Evolutionary conservation across 306 rosid genomes (phyloP).

Genomic region (Chamaecrista fasciculata): DNA sequence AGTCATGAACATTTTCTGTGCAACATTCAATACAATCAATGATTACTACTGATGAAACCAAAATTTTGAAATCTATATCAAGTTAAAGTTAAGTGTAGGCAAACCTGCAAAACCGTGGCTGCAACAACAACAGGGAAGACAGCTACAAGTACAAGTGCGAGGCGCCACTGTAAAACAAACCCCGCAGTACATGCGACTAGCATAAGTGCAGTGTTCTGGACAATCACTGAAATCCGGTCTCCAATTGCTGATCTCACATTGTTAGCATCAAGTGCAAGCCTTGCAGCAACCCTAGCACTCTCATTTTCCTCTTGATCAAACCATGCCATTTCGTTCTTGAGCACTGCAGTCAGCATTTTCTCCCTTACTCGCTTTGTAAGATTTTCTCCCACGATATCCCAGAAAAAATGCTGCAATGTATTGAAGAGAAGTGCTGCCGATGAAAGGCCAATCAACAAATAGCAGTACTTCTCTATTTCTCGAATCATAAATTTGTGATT

Average conservation of each 20-base stretch:
- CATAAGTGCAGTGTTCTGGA: conserved; percentile 98
- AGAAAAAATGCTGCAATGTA: conserved; percentile 88
- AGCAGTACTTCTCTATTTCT: conserved; percentile 83
- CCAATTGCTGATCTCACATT: conserved; percentile 99
- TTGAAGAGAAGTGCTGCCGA: conserved; percentile 96
- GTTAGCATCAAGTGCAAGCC: conserved; percentile 96
- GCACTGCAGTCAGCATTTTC: conserved; percentile 84
- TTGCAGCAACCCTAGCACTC: conserved; percentile 86
- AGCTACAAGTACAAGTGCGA: conserved; percentile 90
- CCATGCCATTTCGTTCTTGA: conserved; percentile 98
- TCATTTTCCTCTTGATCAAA: conserved; percentile 99
- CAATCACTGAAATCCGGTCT: conserved; percentile 94
- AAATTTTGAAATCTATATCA: conserved; percentile 11
- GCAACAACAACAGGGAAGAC: conserved; percentile 98
- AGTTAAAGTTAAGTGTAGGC: conserved; percentile 8
- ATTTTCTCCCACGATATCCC: conserved; percentile 99
- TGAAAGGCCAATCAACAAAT: conserved; percentile 91
- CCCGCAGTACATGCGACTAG: conserved; percentile 98
- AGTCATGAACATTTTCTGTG: conserved; percentile 96
- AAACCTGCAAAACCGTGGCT: conserved; percentile 95
- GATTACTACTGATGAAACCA: not conserved
- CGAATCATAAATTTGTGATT: conserved; percentile 72
- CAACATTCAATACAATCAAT: conserved; percentile 12
- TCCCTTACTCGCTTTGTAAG: conserved; percentile 97
- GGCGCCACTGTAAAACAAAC: conserved; percentile 98